These are phyloP conservation scores for Marvania coccoides DNA, from an alignment of 139 green algal species.

Conservation along the genomic window DNA sequence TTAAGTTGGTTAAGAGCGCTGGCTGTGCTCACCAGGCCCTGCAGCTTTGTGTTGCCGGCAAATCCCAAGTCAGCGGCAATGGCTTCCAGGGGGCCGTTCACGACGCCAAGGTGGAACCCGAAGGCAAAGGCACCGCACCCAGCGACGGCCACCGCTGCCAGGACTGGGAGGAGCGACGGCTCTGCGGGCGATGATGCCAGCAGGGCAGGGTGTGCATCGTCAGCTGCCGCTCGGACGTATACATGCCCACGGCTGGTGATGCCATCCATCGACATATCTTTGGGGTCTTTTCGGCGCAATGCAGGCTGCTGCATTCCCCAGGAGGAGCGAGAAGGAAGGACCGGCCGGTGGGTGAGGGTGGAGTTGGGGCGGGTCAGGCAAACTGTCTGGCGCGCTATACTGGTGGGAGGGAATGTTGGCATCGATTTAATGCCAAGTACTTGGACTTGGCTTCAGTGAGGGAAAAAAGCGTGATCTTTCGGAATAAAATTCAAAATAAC, in stretches of 20 bases:
- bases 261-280: neutral
- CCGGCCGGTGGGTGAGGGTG: too few species aligned
- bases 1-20: too few species aligned
- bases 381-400: too few species aligned
- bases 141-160: conserved; percentile 41
- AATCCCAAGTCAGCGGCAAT: conserved; percentile 77
- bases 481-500: too few species aligned
- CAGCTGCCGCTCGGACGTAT: neutral
- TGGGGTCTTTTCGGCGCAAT: neutral
- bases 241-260: neutral
- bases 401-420: too few species aligned
- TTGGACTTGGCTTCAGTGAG: too few species aligned
- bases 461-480: too few species aligned
- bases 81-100: conserved; percentile 83
- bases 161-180: neutral
- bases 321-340: too few species aligned
- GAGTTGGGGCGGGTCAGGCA: too few species aligned
- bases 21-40: conserved; percentile 49
- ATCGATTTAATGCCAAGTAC: too few species aligned
- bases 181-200: neutral
- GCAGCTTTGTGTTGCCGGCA: conserved; percentile 49
- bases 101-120: conserved; percentile 75
- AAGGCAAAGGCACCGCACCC: conserved; percentile 70
- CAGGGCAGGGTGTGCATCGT: neutral
- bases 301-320: too few species aligned